A percentile compares a stretch with the other conserved stretches of the same genome.
Conservation (phyloP, 108 stramenopile genomes). For the Skeletonema menzelii region DNA sequence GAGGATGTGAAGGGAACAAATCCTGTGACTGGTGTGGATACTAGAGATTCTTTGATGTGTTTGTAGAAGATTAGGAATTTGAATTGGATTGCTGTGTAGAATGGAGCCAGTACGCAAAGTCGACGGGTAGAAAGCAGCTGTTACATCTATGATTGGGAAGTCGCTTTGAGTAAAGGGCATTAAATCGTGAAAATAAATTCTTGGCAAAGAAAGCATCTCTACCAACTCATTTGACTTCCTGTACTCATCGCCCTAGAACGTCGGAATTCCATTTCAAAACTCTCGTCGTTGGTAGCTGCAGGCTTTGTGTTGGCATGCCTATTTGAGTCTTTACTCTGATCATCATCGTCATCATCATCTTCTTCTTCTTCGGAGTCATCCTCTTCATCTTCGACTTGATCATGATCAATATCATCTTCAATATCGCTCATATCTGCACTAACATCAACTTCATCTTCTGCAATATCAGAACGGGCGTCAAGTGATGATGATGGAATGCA, state of each 20-base stretch:
- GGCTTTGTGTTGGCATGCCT: not conserved
- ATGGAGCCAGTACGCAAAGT: too few species aligned
- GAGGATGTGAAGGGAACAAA: conserved; percentile 90
- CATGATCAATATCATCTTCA: conserved; percentile 17
- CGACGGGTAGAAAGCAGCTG: not conserved
- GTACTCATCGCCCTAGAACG: conserved; percentile 49
- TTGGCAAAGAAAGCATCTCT: not conserved
- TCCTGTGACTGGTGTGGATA: conserved; percentile 89
- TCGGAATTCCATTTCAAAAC: conserved; percentile 44
- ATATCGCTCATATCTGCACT: conserved; percentile 26
- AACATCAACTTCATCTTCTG: conserved; percentile 22
- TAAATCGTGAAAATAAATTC: not conserved
- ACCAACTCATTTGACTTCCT: conserved; percentile 51
- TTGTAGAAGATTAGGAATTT: too few species aligned
- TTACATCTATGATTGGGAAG: not conserved
- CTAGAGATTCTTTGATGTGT: conserved; percentile 90
- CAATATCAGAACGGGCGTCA: conserved; percentile 3
- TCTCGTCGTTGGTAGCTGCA: conserved; percentile 2
- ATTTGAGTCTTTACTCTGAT: conserved; percentile 1
- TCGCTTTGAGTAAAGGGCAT: not conserved
- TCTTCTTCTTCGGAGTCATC: conserved; percentile 19
- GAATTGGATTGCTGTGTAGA: too few species aligned
- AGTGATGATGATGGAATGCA: conserved; percentile 36
- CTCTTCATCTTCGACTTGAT: conserved; percentile 14
- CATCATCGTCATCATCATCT: conserved; percentile 29